Base-by-base conservation (phyloP, 2,329 filamentous ascomycete genomes). In the Geosmithia morbida region DNA sequence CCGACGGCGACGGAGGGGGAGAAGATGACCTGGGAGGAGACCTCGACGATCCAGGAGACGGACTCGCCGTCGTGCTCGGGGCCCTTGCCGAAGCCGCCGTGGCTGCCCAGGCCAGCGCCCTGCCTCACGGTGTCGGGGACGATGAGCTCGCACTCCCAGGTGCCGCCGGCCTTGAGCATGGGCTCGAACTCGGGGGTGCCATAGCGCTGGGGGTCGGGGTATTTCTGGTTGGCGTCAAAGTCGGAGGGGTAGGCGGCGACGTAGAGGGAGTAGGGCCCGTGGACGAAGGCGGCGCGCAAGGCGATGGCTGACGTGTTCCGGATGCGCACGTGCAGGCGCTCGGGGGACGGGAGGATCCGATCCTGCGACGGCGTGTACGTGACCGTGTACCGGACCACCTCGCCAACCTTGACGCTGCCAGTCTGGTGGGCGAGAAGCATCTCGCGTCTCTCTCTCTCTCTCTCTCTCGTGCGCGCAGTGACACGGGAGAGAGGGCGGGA, bases 341-440 rank as follows among this genome's bases (percentile, higher is more conserved):
- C 71, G 26, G 90, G 90, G 4, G 87, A 83, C 3, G 92, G 92
- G 2, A 95, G 75, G 59, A 96, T 94, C 55, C 87, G 87, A 65
- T 97, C 92, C 57, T 81, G 75, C 40, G 83, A 82, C 3, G 92
- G 92, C 1, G 84, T 92, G 65, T 98, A 98, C 45, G 88, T 96
- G 54, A 97, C 71, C 8, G 86, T 95, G 59, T 82, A 94, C 68
- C 92, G 84, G 52, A 96, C 81, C 40, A 96, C 83, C 68, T 97
- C 89, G 61, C 92, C 92, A 53, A 97, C 85, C 66, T 90, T 94
- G 62, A 97, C 84, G 67, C 77, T 87, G 59, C 92, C 92, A 53
- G 83, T 75, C 67, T 97, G 92, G 66, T 96, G 86, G 51, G 95
- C 70, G 61, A 97, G 79, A 53, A 97, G 73, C 92, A 97, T 97